Evolutionary conservation across 495 filamentous ascomycete species (phyloP), one percentile per base, ranked within the genome.

Genomic region (Collariella sp.): DNA sequence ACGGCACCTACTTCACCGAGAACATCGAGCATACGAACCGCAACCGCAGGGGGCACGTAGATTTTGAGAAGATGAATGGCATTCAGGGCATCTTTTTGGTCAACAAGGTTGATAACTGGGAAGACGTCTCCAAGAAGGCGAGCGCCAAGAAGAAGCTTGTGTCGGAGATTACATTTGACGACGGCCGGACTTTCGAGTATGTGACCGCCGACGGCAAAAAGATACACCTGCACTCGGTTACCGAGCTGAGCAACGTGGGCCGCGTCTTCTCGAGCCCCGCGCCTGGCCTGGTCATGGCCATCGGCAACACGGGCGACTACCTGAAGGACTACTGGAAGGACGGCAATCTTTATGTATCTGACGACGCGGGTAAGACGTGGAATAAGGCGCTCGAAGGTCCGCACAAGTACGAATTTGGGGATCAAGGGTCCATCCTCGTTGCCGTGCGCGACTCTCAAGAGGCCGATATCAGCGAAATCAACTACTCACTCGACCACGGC

Each of bases 351-450:
- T 98, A 82, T 59, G 80, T 96, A 36, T 96, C 93, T 1, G 89
- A 95, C 56, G 86, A 97, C 68, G 93, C 89, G 5, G 93, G 93
- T 36, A 65, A 85, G 51, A 95, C 83, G 12, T 98, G 93, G 93
- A 77, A 60, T 6, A 70, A 76, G 58, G 87, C 83, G 1, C 76
- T 83, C 6, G 72, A 90, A 19, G 84, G 85, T n/a, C 84, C 91
- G 5, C 89, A 97, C 67, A 91, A 87, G 64, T 97, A 95, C 68
- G 89, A 95, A 62, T 91, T 96, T 68, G 93, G 91, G 26, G 90
- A 95, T 56, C 82, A 91, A 58, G 93, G 93, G 6, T 85, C 89
- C 20, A 80, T 97, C 20, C 74, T 98, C 3, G 76, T 95, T 33
- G 93, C 93, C 7, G 72, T 96, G 36, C 72, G 75, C 33, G 88